Percentiles rank a stretch among this genome's conserved stretches.
phyloP scores from a whole-genome alignment of 805 yeast species.

The Candida tallmaniae region DNA sequence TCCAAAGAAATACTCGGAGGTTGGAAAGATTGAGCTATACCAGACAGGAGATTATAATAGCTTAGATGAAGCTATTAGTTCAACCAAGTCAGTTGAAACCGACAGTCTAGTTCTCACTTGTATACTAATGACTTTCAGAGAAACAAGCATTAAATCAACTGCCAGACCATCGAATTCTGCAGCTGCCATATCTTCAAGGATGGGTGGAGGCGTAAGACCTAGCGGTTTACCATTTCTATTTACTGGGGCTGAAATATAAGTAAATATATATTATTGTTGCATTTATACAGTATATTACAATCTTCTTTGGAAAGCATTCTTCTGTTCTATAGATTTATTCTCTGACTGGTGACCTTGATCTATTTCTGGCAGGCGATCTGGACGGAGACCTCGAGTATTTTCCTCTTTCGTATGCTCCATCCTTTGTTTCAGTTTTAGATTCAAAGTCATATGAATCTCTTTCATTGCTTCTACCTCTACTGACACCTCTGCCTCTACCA shows the following conservation, averaged over 20 bases:
- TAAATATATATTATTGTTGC: too few relatives aligned
- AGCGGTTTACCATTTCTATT: too few relatives aligned
- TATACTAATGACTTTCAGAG: conserved; percentile 28
- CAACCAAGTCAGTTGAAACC: conserved; percentile 28
- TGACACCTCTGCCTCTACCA: conserved; percentile 11
- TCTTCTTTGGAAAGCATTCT: background rate
- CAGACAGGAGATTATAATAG: conserved; percentile 17
- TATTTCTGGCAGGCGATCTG: conserved; percentile 30
- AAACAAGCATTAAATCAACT: conserved; percentile 23
- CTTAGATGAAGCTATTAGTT: conserved; percentile 6
- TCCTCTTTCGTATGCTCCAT: conserved; percentile 13
- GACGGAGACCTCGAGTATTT: conserved; percentile 31
- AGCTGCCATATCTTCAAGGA: conserved; percentile 8
- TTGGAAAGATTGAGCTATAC: conserved; percentile 31
- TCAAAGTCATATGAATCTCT: conserved; percentile 7
- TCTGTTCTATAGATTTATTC: background rate
- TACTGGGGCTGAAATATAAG: too few relatives aligned
- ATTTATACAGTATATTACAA: too few relatives aligned
- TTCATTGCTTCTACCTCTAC: conserved; percentile 14
- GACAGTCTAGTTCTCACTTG: conserved; percentile 31
- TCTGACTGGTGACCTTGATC: conserved; percentile 1
- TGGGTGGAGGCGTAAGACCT: conserved; percentile 7
- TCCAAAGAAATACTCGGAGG: conserved; percentile 35
- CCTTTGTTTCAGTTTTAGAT: conserved; percentile 3
- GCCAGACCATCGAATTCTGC: conserved; percentile 13